Evolutionary conservation across 2,329 filamentous ascomycete genomes (phyloP).

Genomic region (Cytospora piceae): DNA sequence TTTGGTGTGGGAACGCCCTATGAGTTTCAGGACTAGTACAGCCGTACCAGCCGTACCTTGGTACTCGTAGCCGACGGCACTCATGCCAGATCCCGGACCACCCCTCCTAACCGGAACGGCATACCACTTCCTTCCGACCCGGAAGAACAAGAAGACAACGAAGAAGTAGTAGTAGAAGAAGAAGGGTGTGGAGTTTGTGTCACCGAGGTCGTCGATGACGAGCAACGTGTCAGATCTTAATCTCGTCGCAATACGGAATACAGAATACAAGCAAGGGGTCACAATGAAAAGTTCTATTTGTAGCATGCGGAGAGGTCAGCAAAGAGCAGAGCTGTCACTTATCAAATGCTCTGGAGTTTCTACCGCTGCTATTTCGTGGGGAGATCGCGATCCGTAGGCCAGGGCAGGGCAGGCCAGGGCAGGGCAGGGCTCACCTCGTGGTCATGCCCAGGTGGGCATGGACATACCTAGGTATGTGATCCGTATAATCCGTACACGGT

Average conservation of each 20-base stretch:
- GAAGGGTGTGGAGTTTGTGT: too few relatives aligned
- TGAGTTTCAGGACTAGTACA: slow-evolving; percentile 20
- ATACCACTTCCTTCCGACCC: slow-evolving; percentile 23
- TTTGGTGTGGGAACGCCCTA: slow-evolving; percentile 12
- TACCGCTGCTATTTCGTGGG: background rate
- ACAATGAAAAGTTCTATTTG: slow-evolving; percentile 11
- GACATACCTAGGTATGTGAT: too few relatives aligned
- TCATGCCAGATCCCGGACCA: slow-evolving; percentile 13
- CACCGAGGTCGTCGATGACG: background rate
- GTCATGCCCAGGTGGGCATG: background rate
- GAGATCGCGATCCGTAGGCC: background rate
- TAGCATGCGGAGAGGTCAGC: slow-evolving; percentile 9
- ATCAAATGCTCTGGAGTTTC: slow-evolving; percentile 11
- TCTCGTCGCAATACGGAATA: background rate
- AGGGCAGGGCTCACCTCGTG: slow-evolving; percentile 5
- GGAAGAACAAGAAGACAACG: background rate
- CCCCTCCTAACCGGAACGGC: slow-evolving; percentile 23
- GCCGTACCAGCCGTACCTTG: background rate
- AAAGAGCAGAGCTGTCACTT: slow-evolving; percentile 17
- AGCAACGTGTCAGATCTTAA: slow-evolving; percentile 20
- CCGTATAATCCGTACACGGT: too few relatives aligned
- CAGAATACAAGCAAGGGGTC: slow-evolving; percentile 20
- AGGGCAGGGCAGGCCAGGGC: background rate
- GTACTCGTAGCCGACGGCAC: slow-evolving; percentile 9
- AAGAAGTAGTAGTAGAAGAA: background rate